Conservation (phyloP, 805 yeast species). For the Candida nonsorbophila region DNA sequence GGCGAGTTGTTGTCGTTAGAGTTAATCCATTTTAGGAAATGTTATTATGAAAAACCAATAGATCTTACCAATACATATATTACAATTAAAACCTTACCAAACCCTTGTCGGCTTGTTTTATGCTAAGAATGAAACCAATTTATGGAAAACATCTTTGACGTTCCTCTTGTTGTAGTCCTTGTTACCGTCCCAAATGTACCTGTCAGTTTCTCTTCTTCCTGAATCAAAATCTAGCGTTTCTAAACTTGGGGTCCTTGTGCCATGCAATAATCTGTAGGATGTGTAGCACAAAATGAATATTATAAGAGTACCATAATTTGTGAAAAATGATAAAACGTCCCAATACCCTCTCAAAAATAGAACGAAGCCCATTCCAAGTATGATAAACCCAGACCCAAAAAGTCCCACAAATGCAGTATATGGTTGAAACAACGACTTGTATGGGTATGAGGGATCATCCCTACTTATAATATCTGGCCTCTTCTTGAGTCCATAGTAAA, state of each 20-base stretch:
- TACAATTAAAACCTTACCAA: too few relatives aligned
- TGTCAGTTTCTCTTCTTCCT: conserved; percentile 79
- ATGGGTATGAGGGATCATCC: conserved; percentile 62
- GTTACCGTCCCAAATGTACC: conserved; percentile 78
- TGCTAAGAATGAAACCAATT: conserved; percentile 29
- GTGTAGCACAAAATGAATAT: conserved; percentile 46
- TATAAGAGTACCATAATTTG: conserved; percentile 59
- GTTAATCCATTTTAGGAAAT: too few relatives aligned
- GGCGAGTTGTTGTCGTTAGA: too few relatives aligned
- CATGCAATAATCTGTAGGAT: conserved; percentile 53
- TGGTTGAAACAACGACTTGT: conserved; percentile 66
- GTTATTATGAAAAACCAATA: too few relatives aligned
- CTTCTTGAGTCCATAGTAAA: conserved; percentile 54
- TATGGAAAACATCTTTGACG: conserved; percentile 26
- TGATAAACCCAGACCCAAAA: conserved; percentile 45
- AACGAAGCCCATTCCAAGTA: conserved; percentile 56
- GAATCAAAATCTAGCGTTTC: conserved; percentile 78
- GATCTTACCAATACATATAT: too few relatives aligned
- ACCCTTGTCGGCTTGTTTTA: conserved; percentile 6
- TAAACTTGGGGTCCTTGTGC: conserved; percentile 61
- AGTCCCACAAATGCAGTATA: conserved; percentile 61
- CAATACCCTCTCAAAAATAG: conserved; percentile 55
- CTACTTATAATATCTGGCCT: conserved; percentile 64
- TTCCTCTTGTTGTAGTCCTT: conserved; percentile 31
- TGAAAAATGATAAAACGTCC: conserved; percentile 57